Conservation (phyloP, 345 rosid genomes). For the Rhodamnia argentea region DNA sequence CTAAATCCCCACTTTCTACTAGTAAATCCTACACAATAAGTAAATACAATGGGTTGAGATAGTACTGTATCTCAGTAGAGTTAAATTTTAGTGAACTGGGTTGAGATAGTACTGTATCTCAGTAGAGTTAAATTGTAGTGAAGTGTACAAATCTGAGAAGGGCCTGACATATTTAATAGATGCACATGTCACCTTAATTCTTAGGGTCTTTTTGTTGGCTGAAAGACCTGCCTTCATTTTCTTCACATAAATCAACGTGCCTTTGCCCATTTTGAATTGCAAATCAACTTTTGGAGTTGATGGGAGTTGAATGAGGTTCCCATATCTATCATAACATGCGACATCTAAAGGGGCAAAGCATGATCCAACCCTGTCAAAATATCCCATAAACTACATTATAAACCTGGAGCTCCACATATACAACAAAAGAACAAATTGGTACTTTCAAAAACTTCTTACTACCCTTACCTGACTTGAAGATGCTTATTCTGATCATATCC, state of each 20-base stretch:
- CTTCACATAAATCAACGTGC: constrained; percentile 4
- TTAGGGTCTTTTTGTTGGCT: constrained; percentile 15
- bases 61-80: background rate
- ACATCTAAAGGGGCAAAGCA: constrained; percentile 21
- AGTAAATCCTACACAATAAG: constrained; percentile 24
- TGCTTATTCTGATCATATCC: background rate
- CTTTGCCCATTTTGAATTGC: constrained; percentile 10
- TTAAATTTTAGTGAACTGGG: background rate
- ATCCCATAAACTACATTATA: background rate
- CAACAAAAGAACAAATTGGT: background rate
- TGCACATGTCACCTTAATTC: constrained; percentile 26
- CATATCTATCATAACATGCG: constrained; percentile 40
- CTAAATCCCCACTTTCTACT: constrained; percentile 29
- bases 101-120: background rate
- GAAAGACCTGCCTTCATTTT: constrained; percentile 26
- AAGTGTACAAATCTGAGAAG: background rate
- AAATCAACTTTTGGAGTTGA: constrained; percentile 24
- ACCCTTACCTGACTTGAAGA: background rate
- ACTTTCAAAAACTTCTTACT: background rate
- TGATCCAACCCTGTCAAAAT: constrained; percentile 47
- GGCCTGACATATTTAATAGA: background rate
- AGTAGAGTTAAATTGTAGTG: background rate
- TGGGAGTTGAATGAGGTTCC: constrained; percentile 27
- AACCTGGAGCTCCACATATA: background rate
- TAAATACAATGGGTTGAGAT: background rate